phyloP scores from a whole-genome alignment of 257 asterid genomes.

The Coffea canephora region DNA sequence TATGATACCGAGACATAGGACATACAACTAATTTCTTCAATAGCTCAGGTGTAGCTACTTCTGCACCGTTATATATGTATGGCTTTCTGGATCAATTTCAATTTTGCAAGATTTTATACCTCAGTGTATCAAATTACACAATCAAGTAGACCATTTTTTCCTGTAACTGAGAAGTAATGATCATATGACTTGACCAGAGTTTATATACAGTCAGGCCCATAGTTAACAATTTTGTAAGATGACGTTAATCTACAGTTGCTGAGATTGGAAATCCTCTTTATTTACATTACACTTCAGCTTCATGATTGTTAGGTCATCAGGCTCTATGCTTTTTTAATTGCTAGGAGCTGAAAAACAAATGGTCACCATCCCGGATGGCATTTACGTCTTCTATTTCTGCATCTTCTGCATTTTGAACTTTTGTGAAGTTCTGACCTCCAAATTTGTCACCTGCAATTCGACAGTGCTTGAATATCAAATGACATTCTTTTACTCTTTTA shows the following conservation, averaged over 20 bases:
- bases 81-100: not conserved
- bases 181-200: not conserved
- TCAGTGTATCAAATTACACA: not conserved
- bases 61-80: constrained; percentile 8
- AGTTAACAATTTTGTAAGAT: not conserved
- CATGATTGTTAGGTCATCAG: not conserved
- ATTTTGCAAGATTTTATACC: constrained; percentile 2
- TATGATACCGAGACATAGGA: constrained; percentile 19
- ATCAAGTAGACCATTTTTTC: not conserved
- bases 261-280: not conserved
- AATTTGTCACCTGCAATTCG: constrained; percentile 75
- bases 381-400: constrained; percentile 80
- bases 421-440: constrained; percentile 45
- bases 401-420: constrained; percentile 52
- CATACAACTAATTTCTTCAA: constrained; percentile 11
- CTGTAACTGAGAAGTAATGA: not conserved
- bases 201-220: not conserved
- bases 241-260: not conserved
- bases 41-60: constrained; percentile 2
- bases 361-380: constrained; percentile 83
- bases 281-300: not conserved
- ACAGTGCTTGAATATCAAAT: constrained; percentile 17
- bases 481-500: not conserved
- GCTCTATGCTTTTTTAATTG: constrained; percentile 20
- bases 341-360: constrained; percentile 54